Evolutionary conservation across 116 monocot genomes (phyloP).

Genomic region (Iris pallida): DNA sequence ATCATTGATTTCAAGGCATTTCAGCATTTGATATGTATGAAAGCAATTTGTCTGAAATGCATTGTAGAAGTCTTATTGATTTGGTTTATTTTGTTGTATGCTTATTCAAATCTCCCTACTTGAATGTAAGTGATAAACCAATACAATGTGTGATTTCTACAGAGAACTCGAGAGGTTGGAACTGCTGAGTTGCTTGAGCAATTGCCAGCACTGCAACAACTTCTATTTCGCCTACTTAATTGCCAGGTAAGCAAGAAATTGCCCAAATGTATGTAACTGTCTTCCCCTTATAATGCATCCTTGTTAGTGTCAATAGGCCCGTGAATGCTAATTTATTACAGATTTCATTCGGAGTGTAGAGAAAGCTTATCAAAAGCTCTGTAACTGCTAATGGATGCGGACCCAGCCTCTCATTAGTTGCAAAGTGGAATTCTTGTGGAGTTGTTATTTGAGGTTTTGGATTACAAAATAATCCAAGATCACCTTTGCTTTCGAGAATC

Average conservation of each 20-base stretch:
- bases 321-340: too few relatives aligned
- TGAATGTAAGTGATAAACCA: too few relatives aligned
- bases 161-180: constrained; percentile 78
- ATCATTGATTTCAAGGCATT: too few relatives aligned
- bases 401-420: constrained; percentile 75
- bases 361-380: constrained; percentile 92
- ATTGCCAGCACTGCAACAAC: constrained; percentile 82
- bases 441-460: constrained; percentile 55
- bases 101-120: too few relatives aligned
- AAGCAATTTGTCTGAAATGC: too few relatives aligned
- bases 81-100: too few relatives aligned
- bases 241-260: constrained; percentile 81
- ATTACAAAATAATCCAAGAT: constrained; percentile 32
- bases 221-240: constrained; percentile 72
- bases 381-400: constrained; percentile 41
- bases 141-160: constrained; percentile 8
- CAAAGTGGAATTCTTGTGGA: constrained; percentile 86
- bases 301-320: too few relatives aligned
- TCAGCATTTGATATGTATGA: too few relatives aligned
- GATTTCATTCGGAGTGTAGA: constrained; percentile 64
- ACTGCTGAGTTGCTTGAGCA: constrained; percentile 84
- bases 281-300: too few relatives aligned
- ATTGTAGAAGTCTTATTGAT: too few relatives aligned
- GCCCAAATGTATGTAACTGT: too few relatives aligned
- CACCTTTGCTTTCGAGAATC: constrained; percentile 76